Conservation (phyloP, 139 green algal species). For the Volvox africanus region DNA sequence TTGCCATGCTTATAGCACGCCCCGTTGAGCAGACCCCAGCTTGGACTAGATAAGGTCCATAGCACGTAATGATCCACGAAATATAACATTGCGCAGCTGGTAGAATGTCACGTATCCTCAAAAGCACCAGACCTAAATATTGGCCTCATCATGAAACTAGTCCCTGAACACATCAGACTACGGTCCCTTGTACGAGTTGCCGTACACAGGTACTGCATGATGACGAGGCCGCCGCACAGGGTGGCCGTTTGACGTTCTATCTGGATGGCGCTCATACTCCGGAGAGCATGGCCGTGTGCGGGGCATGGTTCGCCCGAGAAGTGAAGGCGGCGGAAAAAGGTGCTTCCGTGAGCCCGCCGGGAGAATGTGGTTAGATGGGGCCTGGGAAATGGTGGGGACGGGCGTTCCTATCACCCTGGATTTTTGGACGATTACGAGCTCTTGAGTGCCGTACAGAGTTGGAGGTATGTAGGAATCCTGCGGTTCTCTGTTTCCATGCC, state of each 20-base stretch:
- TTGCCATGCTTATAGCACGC: too few species aligned
- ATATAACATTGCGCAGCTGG: not conserved
- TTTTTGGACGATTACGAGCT: not conserved
- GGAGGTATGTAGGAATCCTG: too few species aligned
- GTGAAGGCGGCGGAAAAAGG: conserved; percentile 10
- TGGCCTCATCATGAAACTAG: too few species aligned
- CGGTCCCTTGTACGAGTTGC: not conserved
- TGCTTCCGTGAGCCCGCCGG: too few species aligned
- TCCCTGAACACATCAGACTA: too few species aligned
- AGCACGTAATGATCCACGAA: not conserved
- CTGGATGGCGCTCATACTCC: conserved; percentile 97
- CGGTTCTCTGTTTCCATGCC: too few species aligned
- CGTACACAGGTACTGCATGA: conserved; percentile 50
- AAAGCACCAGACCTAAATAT: not conserved
- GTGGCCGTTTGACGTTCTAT: conserved; percentile 84
- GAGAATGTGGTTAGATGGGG: not conserved
- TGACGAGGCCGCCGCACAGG: not conserved
- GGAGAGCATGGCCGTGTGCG: conserved; percentile 93
- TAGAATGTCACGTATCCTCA: not conserved
- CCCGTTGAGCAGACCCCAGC: too few species aligned
- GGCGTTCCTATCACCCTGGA: not conserved
- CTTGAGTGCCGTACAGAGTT: not conserved
- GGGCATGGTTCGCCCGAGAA: conserved; percentile 87
- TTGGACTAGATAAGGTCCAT: too few species aligned
- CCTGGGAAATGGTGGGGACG: not conserved